Conservation (phyloP, 352 stramenopile species). For the Phytophthora tubulina region DNA sequence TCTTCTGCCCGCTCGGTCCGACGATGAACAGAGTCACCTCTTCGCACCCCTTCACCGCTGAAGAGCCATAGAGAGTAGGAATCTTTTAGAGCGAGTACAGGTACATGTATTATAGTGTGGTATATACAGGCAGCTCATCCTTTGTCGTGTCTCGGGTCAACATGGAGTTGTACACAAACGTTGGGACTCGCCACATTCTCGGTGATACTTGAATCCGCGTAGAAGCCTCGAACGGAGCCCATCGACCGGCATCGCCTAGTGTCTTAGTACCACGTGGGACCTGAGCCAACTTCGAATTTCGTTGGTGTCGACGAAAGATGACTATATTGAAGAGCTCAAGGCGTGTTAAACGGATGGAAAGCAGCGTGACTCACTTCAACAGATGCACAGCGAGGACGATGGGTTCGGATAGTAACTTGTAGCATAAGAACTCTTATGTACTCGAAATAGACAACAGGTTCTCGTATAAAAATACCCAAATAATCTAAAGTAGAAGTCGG, state of each 20-base stretch:
- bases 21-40: slow-evolving; percentile 2
- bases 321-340: slow-evolving; percentile 16
- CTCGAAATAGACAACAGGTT: slow-evolving; percentile 11
- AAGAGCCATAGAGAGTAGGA: slow-evolving; percentile 23
- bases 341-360: background rate
- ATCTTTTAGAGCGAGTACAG: slow-evolving; percentile 13
- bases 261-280: slow-evolving; percentile 41
- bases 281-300: slow-evolving; percentile 30
- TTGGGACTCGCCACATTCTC: slow-evolving; percentile 1
- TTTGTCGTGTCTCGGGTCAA: slow-evolving; percentile 28
- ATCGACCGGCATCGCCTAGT: slow-evolving; percentile 10
- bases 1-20: slow-evolving; percentile 17
- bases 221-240: slow-evolving; percentile 18
- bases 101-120: background rate
- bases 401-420: no score
- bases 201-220: slow-evolving; percentile 23
- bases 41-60: slow-evolving; percentile 6
- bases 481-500: slow-evolving; percentile 15
- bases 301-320: slow-evolving; percentile 39
- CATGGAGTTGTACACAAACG: background rate
- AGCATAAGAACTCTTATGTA: slow-evolving; percentile 20
- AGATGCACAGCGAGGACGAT: no score
- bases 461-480: slow-evolving; percentile 23
- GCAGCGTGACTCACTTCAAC: background rate
- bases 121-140: background rate